These are phyloP conservation scores for Gaertneriomyces semiglobifer DNA, from an alignment of 192 early-diverging fungal species.

Conservation along the genomic window DNA sequence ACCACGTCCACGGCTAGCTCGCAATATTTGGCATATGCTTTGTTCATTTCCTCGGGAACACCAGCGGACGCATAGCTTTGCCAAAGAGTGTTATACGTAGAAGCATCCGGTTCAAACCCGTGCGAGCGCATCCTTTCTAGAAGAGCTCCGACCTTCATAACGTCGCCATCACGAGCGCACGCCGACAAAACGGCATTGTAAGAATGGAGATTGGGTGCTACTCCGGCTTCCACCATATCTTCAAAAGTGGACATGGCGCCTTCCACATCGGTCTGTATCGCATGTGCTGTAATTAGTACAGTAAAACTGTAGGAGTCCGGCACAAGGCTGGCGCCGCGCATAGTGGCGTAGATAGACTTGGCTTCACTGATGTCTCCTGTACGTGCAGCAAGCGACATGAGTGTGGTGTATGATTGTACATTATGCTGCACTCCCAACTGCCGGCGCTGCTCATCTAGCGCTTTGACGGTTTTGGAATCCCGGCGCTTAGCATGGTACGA, in stretches of 20 bases:
- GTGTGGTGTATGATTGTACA: neutral
- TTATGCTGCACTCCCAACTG: neutral
- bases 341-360: neutral
- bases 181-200: neutral
- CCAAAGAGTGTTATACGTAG: slow-evolving; percentile 15
- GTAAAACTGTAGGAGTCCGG: slow-evolving; percentile 14
- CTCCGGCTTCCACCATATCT: neutral
- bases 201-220: slow-evolving; percentile 1
- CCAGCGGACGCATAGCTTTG: slow-evolving; percentile 11
- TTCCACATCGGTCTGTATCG: neutral
- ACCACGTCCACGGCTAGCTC: neutral
- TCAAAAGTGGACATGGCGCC: neutral
- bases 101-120: neutral
- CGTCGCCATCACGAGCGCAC: neutral
- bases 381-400: slow-evolving; percentile 15
- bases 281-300: slow-evolving; percentile 13
- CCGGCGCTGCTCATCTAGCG: neutral
- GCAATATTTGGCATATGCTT: neutral
- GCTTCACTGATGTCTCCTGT: slow-evolving; percentile 4
- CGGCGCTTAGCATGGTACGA: neutral
- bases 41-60: neutral
- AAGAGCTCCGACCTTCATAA: neutral
- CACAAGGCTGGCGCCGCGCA: neutral
- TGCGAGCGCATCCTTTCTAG: neutral
- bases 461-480: neutral